These are phyloP conservation scores for Piper longum DNA, from an alignment of 164 flowering plant genomes.

Conservation along the genomic window DNA sequence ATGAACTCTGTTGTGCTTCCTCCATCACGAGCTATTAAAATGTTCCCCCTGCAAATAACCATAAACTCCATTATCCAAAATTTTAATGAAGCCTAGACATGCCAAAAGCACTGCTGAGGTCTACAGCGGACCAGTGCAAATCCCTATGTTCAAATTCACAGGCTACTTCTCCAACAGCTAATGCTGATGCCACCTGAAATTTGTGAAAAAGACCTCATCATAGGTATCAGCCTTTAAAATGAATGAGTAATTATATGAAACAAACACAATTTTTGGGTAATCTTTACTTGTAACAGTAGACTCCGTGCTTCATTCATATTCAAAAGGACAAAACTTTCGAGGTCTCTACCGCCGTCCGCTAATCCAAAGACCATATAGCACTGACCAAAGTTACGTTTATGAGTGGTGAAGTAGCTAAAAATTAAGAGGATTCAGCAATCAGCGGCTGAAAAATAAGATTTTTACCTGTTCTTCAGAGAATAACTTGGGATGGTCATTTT, in stretches of 20 bases:
- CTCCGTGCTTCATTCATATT: constrained; percentile 72
- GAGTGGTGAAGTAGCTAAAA: neutral
- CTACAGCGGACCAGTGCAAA: constrained; percentile 60
- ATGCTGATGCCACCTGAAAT: constrained; percentile 61
- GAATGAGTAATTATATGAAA: too few species aligned
- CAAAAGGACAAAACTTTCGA: constrained; percentile 77
- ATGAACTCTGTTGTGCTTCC: constrained; percentile 29
- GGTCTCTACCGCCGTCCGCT: constrained; percentile 84
- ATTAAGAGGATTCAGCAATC: too few species aligned
- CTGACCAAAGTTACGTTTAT: constrained; percentile 26
- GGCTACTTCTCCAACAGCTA: constrained; percentile 92
- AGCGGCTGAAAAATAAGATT: too few species aligned
- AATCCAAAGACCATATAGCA: constrained; percentile 71
- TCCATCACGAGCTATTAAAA: constrained; percentile 52
- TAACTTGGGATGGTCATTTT: too few species aligned
- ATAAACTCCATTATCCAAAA: neutral
- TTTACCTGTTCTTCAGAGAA: too few species aligned
- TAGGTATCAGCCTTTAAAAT: neutral
- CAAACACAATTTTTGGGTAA: too few species aligned
- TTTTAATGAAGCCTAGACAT: neutral
- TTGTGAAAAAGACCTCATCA: neutral
- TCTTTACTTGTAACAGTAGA: constrained; percentile 54
- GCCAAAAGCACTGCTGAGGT: neutral
- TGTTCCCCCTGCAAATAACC: constrained; percentile 67
- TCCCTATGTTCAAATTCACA: constrained; percentile 94